These are phyloP conservation scores for Cryptococcus jaspeensis DNA, from an alignment of 1,284 basidiomycete genomes.

Conservation along the genomic window DNA sequence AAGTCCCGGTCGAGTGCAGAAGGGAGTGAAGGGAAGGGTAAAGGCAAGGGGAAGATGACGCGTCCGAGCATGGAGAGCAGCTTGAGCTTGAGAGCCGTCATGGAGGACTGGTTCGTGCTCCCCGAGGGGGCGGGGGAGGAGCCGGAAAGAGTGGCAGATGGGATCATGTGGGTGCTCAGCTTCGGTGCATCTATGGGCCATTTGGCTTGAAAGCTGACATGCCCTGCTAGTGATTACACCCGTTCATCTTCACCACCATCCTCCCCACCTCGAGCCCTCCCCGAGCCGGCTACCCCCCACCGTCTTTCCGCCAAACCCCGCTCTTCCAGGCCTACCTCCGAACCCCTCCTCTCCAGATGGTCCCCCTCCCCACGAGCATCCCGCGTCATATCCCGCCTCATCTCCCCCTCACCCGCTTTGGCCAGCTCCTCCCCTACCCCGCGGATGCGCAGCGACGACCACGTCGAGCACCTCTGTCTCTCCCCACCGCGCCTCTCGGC, in stretches of 20 bases:
- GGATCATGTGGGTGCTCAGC: no score
- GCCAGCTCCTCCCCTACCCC: neutral
- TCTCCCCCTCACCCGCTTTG: neutral
- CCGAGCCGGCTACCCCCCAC: neutral
- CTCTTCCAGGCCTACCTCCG: neutral
- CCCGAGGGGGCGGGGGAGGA: neutral
- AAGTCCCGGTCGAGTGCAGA: neutral
- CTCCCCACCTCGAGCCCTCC: neutral
- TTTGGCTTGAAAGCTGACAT: neutral
- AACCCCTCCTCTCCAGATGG: neutral
- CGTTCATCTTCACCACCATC: neutral
- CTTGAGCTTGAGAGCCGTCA: conserved; percentile 8
- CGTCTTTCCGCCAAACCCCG: neutral
- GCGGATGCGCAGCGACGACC: neutral
- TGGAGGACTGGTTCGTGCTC: conserved; percentile 2
- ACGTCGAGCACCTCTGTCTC: no score
- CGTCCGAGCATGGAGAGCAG: conserved; percentile 12
- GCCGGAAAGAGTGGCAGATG: neutral
- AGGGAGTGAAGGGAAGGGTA: neutral
- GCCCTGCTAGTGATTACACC: neutral
- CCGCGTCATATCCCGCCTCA: neutral
- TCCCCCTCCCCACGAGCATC: neutral
- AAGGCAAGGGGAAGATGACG: conserved; percentile 12
- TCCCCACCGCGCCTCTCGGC: neutral
- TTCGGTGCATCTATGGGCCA: neutral